These are phyloP conservation scores for Glomus cerebriforme DNA, from an alignment of 192 early-diverging fungal species.

Conservation along the genomic window DNA sequence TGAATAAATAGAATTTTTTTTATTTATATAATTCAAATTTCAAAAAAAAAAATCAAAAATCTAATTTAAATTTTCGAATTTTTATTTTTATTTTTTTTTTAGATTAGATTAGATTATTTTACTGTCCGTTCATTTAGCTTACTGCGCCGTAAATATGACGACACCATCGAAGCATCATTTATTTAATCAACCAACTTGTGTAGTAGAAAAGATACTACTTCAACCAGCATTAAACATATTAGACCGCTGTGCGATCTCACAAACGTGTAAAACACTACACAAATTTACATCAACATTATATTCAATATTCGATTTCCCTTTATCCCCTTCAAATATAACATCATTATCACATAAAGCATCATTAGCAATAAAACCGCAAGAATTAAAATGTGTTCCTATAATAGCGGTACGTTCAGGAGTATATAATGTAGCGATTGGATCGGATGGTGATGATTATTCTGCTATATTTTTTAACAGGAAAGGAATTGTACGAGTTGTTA, in stretches of 20 bases:
- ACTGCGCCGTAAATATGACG: background rate
- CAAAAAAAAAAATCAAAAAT: too few species aligned
- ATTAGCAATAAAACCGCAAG: background rate
- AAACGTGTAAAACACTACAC: background rate
- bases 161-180: background rate
- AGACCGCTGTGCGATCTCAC: background rate
- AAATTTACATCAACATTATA: background rate
- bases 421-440: background rate
- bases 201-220: background rate
- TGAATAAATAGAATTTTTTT: too few species aligned
- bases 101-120: background rate
- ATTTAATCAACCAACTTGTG: background rate
- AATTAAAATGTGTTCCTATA: background rate
- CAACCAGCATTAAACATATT: background rate
- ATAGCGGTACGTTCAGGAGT: background rate
- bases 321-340: background rate
- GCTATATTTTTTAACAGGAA: constrained; percentile 4
- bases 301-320: background rate
- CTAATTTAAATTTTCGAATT: too few species aligned
- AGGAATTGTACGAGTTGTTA: background rate
- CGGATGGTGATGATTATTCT: background rate
- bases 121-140: background rate
- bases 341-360: background rate
- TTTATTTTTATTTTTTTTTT: background rate
- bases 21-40: too few species aligned